Evolutionary conservation across 1,139 yeast species (phyloP), one percentile per base, ranked within the genome.

Genomic region (Geotrichum reessii): DNA sequence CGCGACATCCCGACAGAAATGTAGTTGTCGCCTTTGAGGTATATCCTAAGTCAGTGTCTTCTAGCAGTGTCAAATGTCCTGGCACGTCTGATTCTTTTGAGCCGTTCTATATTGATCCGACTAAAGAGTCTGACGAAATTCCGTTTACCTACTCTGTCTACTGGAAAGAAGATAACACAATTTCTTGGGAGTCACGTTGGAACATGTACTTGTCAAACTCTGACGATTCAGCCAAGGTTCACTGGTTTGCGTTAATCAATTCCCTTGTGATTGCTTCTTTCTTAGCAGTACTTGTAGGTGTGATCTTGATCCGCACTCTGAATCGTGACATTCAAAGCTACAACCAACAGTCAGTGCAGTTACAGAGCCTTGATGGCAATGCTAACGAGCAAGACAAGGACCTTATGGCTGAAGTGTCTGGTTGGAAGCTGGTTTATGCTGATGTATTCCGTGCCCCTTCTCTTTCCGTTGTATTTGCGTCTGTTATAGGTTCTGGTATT

Each of bases 1-100:
- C 74, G 64, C 58, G 58, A 6, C 58, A 64, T 46, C 64, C 67
- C 3, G 79, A 79, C 2, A 71, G 75, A 56, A 76, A 80, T 64
- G 80, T 87, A 1, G 87, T 91, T 65, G 96, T 90, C 24, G 97
- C 96, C 0, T 88, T 90, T 66, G 97, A 91, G 73, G 90, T 89
- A 8, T 90, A 90, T 67, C 97, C 97, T 11, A 86, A 84, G 70
- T 86, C 95, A 59, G 92, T 88, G 14, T 58, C 62, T 14, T 76
- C 80, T 53, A 85, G 83, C 67, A 65, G 62, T 19, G 62, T 63
- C 46, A 60, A 57, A 42, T 68, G 71, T 55, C 70, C 71, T 12
- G 67, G 65, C 5, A 68, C 64, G 25, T 55, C 59, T 2, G 69
- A 67, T 37, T 55, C 56, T 52, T 63, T 56, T 50, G 58, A 63